Evolutionary conservation across 129 eudicot genomes (phyloP), one percentile per base, ranked within the genome.

Genomic region (Pulicaria dysenterica): DNA sequence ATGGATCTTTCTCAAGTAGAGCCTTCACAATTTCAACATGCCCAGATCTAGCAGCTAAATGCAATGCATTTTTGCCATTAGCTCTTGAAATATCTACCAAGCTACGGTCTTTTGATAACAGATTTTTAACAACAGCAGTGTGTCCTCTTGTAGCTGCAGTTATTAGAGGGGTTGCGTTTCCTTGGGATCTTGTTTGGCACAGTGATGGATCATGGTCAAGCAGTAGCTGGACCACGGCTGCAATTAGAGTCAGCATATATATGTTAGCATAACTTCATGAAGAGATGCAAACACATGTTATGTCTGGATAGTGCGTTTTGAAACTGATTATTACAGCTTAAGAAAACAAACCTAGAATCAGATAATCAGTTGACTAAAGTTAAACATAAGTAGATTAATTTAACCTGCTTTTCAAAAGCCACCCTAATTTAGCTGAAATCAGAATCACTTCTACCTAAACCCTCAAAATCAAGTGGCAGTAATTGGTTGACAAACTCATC

Each of bases 111-210:
- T 85, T 86, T 55, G 85, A 80, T 60, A 89, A 82, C 58, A 89
- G 82, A 71, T 86, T 88, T 63, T 75, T 81, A 58, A 89, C 96
- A 8, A 86, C 84, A 31, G 84, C 81, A n/a, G 86, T 84, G 70
- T 89, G 96, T 43, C 96, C 96, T 75, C 84, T 80, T 14, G 86
- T 78, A 70, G 92, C 92, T 51, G 96, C 92, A 53, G 96, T 74
- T 72, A 84, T 82, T 24, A 89, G 86, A 41, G 92, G 92, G 38
- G 92, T 89, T 4, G 92, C 90, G 69, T 86, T 85, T 53, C 87
- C 78, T 66, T 78, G 86, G 46, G 86, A 84, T 36, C 83, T 69
- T 5, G 96, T 86, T 74, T 86, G 89, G 73, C 87, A 82, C 47
- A 89, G 82, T 16, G 80, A 82, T 36, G 90, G 85, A 58, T 86